Percentiles rank a stretch among this genome's conserved stretches.
phyloP scores from a whole-genome alignment of 2,329 filamentous ascomycete genomes.

The Nannizziopsis barbatae region DNA sequence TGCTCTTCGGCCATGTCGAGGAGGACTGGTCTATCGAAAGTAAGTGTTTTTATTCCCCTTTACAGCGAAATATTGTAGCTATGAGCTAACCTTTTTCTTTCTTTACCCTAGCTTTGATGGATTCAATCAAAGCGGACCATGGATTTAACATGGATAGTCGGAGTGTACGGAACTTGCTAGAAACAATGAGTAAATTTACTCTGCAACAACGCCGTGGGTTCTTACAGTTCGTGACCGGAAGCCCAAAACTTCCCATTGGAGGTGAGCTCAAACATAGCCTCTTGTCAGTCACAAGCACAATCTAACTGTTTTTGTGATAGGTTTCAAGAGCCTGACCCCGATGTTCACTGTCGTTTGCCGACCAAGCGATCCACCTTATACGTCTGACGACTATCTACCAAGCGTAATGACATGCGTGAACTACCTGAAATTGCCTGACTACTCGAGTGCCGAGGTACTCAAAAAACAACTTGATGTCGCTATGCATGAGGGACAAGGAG shows the following conservation, averaged over 20 bases:
- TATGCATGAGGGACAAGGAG: slow-evolving; percentile 90
- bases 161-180: slow-evolving; percentile 83
- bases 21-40: slow-evolving; percentile 98
- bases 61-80: background rate
- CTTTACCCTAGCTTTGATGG: slow-evolving; percentile 68
- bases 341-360: slow-evolving; percentile 99
- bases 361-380: slow-evolving; percentile 87
- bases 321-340: slow-evolving; percentile 90
- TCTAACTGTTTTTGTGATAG: slow-evolving; percentile 37
- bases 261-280: slow-evolving; percentile 46
- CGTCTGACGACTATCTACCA: slow-evolving; percentile 93
- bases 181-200: slow-evolving; percentile 83
- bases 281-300: background rate
- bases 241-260: slow-evolving; percentile 94
- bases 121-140: slow-evolving; percentile 97
- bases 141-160: slow-evolving; percentile 98
- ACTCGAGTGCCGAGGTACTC: slow-evolving; percentile 66
- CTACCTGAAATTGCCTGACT: slow-evolving; percentile 95
- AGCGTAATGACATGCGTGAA: slow-evolving; percentile 99
- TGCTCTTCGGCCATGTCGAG: slow-evolving; percentile 81
- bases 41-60: slow-evolving; percentile 41
- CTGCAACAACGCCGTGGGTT: slow-evolving; percentile 74
- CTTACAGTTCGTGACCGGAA: slow-evolving; percentile 94
- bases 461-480: slow-evolving; percentile 69
- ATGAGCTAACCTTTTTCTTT: slow-evolving; percentile 8